phyloP scores from a whole-genome alignment of 352 stramenopile species.

The Phytophthora hibernalis region DNA sequence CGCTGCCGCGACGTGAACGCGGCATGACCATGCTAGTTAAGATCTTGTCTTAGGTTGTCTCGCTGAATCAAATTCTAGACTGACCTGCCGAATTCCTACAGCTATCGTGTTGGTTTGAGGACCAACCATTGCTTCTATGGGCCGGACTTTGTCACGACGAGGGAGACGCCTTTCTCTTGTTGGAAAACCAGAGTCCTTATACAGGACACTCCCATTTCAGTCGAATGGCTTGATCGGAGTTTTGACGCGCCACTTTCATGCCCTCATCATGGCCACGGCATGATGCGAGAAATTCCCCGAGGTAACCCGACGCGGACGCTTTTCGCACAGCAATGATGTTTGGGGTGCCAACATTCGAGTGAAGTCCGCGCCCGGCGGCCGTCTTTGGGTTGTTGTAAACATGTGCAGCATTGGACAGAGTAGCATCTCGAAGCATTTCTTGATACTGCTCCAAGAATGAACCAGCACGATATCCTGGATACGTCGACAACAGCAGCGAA shows the following conservation, averaged over 20 bases:
- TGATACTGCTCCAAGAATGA: slow-evolving; percentile 25
- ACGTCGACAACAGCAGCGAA: slow-evolving; percentile 35
- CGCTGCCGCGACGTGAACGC: no score
- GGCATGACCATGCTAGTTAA: no score
- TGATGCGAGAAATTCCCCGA: slow-evolving; percentile 17
- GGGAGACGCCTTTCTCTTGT: no score
- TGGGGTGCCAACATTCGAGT: not conserved
- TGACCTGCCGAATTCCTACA: no score
- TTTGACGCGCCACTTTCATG: not conserved
- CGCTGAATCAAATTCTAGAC: no score
- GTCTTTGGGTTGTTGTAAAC: slow-evolving; percentile 18
- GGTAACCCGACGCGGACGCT: not conserved
- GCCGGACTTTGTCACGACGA: no score
- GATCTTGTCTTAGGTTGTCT: no score
- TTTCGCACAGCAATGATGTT: slow-evolving; percentile 11
- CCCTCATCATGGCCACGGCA: slow-evolving; percentile 17
- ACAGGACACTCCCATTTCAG: no score
- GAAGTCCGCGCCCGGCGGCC: not conserved
- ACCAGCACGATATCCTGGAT: slow-evolving; percentile 26
- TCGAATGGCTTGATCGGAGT: slow-evolving; percentile 2
- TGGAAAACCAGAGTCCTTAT: no score
- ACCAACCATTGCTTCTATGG: no score
- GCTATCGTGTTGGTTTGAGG: no score
- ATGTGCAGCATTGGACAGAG: slow-evolving; percentile 9
- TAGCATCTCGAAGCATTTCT: slow-evolving; percentile 21